Conservation (phyloP, 1,284 basidiomycete genomes). For the Takashimella tepidaria region DNA sequence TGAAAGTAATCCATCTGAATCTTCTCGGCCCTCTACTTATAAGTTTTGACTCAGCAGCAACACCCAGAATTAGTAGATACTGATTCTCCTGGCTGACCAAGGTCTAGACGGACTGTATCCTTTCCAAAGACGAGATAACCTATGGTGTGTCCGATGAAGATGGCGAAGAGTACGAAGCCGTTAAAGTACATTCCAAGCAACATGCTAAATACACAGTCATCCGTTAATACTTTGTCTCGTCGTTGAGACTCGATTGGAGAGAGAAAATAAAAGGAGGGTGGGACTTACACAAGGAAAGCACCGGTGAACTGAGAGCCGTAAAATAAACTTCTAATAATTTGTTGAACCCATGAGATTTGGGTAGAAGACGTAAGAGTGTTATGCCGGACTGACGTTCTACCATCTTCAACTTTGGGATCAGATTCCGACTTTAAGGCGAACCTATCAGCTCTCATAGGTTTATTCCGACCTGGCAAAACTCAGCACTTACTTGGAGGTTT, state of each 20-base stretch:
- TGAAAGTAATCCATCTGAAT: too few relatives aligned
- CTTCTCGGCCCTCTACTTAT: too few relatives aligned
- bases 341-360: constrained; percentile 33
- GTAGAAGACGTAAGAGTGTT: background rate
- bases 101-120: constrained; percentile 22
- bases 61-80: background rate
- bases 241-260: background rate
- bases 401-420: background rate
- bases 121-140: constrained; percentile 39
- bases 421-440: constrained; percentile 4
- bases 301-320: constrained; percentile 47
- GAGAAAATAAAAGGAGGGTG: background rate
- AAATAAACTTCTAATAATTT: constrained; percentile 38
- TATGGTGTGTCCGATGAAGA: constrained; percentile 43
- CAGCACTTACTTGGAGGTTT: background rate
- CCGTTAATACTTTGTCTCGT: background rate
- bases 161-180: constrained; percentile 43
- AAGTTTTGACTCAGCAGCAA: constrained; percentile 4
- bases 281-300: constrained; percentile 43
- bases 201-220: constrained; percentile 29
- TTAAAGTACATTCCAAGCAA: constrained; percentile 50
- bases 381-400: background rate
- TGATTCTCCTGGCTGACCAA: too few relatives aligned
- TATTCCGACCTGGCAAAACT: too few relatives aligned
- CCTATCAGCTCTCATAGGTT: constrained; percentile 7